Conservation (phyloP, 768 basidiomycete genomes). For the Boletus patriciae region DNA sequence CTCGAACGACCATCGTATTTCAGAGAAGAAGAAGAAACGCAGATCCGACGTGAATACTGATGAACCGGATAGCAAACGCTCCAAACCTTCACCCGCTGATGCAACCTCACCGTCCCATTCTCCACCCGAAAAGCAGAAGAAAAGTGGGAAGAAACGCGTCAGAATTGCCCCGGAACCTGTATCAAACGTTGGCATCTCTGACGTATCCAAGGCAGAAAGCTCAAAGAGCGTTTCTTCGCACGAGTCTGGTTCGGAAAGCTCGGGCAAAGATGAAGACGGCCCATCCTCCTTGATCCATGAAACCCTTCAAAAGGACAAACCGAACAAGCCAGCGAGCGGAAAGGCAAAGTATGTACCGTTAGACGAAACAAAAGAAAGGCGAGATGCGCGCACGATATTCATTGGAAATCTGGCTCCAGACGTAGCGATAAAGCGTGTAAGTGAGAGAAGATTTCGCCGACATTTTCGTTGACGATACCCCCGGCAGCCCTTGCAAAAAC, state of each 20-base stretch:
- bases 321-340: conserved; percentile 26
- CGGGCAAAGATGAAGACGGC: conserved; percentile 36
- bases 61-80: conserved; percentile 19
- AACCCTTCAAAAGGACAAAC: conserved; percentile 39
- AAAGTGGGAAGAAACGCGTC: conserved; percentile 12
- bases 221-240: conserved; percentile 7
- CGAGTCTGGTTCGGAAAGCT: conserved; percentile 32
- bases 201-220: neutral
- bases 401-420: conserved; percentile 84
- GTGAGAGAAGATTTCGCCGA: conserved; percentile 21
- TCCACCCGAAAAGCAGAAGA: conserved; percentile 14
- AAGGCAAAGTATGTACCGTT: conserved; percentile 54
- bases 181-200: neutral
- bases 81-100: conserved; percentile 6
- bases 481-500: conserved; percentile 67
- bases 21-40: conserved; percentile 14
- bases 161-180: neutral
- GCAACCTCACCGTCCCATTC: conserved; percentile 23
- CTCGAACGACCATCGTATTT: neutral
- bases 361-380: conserved; percentile 70
- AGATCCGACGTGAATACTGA: conserved; percentile 14
- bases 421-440: conserved; percentile 73
- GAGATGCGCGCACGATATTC: conserved; percentile 86
- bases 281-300: conserved; percentile 61
- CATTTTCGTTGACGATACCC: neutral